Evolutionary conservation across 2,329 filamentous ascomycete species (phyloP).

Genomic region (Fusarium sarcochroum): DNA sequence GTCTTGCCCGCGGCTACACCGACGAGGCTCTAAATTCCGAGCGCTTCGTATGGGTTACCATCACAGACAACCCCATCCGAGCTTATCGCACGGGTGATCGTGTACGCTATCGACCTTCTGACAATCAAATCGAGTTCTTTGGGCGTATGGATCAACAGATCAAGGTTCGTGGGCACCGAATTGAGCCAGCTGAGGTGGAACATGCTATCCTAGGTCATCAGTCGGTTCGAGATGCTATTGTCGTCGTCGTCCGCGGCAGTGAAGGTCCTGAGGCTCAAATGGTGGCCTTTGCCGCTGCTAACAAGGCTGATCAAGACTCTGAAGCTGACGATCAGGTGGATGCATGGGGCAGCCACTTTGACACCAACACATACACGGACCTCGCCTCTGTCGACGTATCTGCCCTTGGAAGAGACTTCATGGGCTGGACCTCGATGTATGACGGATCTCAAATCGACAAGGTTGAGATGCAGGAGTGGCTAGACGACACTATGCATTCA

Average conservation of each 20-base stretch:
- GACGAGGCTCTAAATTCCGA: conserved; percentile 17
- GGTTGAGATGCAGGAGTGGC: conserved; percentile 52
- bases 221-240: conserved; percentile 3
- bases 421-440: conserved; percentile 53
- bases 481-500: conserved; percentile 49
- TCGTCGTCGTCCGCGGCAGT: conserved; percentile 2
- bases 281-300: no score
- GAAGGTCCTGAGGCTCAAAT: no score
- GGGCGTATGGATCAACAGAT: conserved; percentile 45
- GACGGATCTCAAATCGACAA: conserved; percentile 47
- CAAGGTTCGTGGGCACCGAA: conserved; percentile 47
- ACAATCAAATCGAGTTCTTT: conserved; percentile 44
- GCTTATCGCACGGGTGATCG: conserved; percentile 45
- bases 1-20: conserved; percentile 30
- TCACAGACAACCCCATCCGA: background rate
- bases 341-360: conserved; percentile 38
- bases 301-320: no score
- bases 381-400: conserved; percentile 23
- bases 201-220: background rate
- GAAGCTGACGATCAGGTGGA: conserved; percentile 24
- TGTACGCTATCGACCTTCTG: conserved; percentile 27
- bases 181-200: conserved; percentile 37
- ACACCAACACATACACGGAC: conserved; percentile 28
- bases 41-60: conserved; percentile 31
- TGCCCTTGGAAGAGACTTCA: conserved; percentile 48